phyloP scores from a whole-genome alignment of 306 rosid species.

The Glycyrrhiza uralensis region DNA sequence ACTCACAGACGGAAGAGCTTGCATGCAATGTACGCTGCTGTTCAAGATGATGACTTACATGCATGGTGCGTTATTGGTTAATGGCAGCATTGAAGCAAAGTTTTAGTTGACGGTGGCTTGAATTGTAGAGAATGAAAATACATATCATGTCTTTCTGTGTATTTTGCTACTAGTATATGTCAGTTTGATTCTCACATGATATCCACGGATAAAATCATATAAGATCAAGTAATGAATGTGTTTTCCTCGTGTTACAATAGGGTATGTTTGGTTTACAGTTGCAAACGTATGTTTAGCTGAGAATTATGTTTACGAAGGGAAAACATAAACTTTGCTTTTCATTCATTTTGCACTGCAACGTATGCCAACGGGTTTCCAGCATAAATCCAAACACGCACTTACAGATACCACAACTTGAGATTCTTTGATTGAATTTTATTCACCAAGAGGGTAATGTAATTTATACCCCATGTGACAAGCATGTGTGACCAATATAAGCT shows the following conservation, averaged over 20 bases:
- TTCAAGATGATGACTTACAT: background rate
- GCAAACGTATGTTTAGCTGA: too few species aligned
- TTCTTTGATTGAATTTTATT: background rate
- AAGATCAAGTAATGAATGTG: background rate
- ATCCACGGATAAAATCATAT: background rate
- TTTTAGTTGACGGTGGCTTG: background rate
- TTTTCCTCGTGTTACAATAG: background rate
- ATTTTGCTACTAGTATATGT: background rate
- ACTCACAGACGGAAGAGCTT: conserved; percentile 5
- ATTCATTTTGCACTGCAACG: too few species aligned
- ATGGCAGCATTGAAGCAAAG: background rate
- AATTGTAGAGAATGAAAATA: conserved; percentile 22
- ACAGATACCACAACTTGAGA: background rate
- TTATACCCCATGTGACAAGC: background rate
- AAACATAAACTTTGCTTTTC: too few species aligned
- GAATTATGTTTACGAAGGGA: too few species aligned
- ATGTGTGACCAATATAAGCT: background rate
- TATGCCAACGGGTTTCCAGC: too few species aligned
- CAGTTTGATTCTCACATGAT: background rate
- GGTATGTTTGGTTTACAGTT: too few species aligned
- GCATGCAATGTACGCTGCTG: background rate
- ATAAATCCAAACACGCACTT: background rate
- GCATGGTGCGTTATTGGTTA: background rate
- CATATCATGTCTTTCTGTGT: background rate
- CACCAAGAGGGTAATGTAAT: background rate